Conservation (phyloP, 768 basidiomycete species). For the Mycena belliarum region DNA sequence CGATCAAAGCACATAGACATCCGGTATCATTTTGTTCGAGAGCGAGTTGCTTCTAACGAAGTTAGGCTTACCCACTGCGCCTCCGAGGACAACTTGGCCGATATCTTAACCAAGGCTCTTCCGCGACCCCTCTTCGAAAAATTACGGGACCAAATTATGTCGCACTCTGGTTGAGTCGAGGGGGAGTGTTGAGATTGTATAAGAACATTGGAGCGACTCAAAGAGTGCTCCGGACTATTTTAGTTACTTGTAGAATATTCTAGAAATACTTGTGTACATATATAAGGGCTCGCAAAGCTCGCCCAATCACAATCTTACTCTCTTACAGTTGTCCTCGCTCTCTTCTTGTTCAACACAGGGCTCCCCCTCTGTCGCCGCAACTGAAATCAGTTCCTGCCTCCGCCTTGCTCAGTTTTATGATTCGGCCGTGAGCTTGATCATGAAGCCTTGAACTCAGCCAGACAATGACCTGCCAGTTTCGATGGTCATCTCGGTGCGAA, state of each 20-base stretch:
- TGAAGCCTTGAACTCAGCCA: too few species aligned
- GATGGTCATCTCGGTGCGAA: too few species aligned
- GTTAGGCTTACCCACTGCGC: slow-evolving; percentile 15
- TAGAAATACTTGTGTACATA: neutral
- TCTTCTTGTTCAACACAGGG: slow-evolving; percentile 4
- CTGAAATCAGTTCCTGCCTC: too few species aligned
- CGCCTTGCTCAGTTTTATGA: too few species aligned
- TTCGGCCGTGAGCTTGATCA: too few species aligned
- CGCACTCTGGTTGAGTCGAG: slow-evolving; percentile 16
- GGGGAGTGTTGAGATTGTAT: slow-evolving; percentile 25
- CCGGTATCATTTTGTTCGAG: slow-evolving; percentile 31
- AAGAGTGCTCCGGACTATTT: neutral
- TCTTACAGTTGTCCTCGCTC: neutral
- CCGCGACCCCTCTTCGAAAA: slow-evolving; percentile 13
- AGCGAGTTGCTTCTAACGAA: slow-evolving; percentile 20
- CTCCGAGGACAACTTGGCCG: slow-evolving; percentile 27
- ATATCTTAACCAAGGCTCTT: slow-evolving; percentile 33
- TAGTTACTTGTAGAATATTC: neutral
- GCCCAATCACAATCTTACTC: neutral
- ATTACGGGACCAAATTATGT: slow-evolving; percentile 4
- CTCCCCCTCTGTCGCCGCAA: too few species aligned
- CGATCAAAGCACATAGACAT: slow-evolving; percentile 38
- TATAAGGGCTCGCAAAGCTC: slow-evolving; percentile 1
- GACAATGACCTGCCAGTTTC: too few species aligned
- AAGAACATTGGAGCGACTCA: neutral